Base-by-base conservation (phyloP, 2,329 filamentous ascomycete genomes). In the Apiospora aurea region DNA sequence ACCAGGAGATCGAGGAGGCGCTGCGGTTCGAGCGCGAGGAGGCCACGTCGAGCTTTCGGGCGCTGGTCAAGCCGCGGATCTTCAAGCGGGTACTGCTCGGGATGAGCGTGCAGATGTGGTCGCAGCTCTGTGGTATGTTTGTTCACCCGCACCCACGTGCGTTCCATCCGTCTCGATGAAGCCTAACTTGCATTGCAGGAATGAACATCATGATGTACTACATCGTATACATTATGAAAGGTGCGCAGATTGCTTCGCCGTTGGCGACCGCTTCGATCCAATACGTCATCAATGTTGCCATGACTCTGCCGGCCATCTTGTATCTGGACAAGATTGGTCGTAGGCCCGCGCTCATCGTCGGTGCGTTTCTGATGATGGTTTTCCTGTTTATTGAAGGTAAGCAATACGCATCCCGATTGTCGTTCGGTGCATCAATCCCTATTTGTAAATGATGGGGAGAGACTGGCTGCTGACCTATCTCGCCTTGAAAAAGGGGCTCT, bases 161-260 rank as follows among this genome's bases (percentile, higher is more conserved):
- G 10, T 18, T 7, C 21, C 29, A 46, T 18, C 10, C 38, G 7
- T n/a, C 43, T 51, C 8, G 10, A 18, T 51, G 26, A 3, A 29
- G 26, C 4, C 46, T 69, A 26, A 67, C n/a, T 67, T 76, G 41
- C 29, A 18, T 26, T 2, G 74, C 68, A 29, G 89, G 88, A 13
- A 90, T 90, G 84, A 90, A 90, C 76, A 86, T 89, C 51, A 88
- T 90, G 86, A 87, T 86, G 83, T 85, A 88, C 77, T 89, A 90
- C 74, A 88, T 90, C 53, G 86, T 90, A 3, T 90, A 89, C 77
- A 87, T 91, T 73, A 89, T 91, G 87, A 83, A 88, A 72, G 85
- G 86, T 7, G 87, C 89, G 3, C 84, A 87, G 44, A 88, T 91
- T 69, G 85, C 83, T 1, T 85, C 87, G 21, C 86, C 88, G 4